Conservation (phyloP, 768 basidiomycete genomes). For the Pholiota microspora region DNA sequence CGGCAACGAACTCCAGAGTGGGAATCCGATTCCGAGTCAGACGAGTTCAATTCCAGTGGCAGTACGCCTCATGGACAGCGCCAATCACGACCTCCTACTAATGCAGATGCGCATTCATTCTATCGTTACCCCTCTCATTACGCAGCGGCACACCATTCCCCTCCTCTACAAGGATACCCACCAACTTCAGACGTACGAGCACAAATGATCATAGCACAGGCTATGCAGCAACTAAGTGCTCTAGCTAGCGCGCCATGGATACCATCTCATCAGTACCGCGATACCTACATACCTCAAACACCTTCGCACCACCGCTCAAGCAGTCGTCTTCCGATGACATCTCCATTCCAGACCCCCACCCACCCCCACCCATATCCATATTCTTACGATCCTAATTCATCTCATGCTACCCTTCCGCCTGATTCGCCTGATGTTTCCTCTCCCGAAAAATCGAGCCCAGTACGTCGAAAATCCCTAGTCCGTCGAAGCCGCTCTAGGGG, state of each 20-base stretch:
- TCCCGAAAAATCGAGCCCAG: conserved; percentile 27
- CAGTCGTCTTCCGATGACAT: conserved; percentile 11
- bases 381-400: conserved; percentile 42
- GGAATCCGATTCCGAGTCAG: conserved; percentile 8
- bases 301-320: conserved; percentile 28
- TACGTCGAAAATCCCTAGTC: conserved; percentile 36
- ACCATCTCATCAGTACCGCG: conserved; percentile 19
- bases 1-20: conserved; percentile 2
- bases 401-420: conserved; percentile 48
- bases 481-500: conserved; percentile 52
- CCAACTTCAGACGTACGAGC: conserved; percentile 39
- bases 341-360: conserved; percentile 35
- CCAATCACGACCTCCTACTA: background rate
- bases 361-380: conserved; percentile 37
- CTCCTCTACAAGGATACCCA: conserved; percentile 24
- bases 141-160: conserved; percentile 12
- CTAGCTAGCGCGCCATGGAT: conserved; percentile 27
- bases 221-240: conserved; percentile 42
- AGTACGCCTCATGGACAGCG: too few relatives aligned
- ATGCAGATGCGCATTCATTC: conserved; percentile 5
- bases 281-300: conserved; percentile 23
- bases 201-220: conserved; percentile 40
- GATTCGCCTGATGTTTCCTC: conserved; percentile 49
- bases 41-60: conserved; percentile 10
- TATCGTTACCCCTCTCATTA: conserved; percentile 17